These are phyloP conservation scores for Eucalyptus coolabah DNA, from an alignment of 345 rosid species.

Conservation along the genomic window DNA sequence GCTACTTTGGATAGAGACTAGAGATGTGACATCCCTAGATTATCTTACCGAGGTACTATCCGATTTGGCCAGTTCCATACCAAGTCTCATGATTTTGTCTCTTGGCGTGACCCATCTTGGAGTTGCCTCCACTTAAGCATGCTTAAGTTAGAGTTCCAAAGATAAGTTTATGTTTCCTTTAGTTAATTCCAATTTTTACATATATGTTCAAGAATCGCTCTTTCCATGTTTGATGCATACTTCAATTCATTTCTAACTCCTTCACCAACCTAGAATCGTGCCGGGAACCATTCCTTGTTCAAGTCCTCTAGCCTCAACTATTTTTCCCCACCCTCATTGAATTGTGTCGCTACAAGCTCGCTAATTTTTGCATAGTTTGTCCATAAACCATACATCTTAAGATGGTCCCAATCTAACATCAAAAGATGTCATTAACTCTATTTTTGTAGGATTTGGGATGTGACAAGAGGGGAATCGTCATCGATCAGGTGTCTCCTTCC, in stretches of 20 bases:
- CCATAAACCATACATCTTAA: not conserved
- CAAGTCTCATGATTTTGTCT: not conserved
- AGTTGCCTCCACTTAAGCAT: not conserved
- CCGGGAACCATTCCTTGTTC: not conserved
- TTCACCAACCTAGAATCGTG: not conserved
- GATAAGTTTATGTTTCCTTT: too few species aligned
- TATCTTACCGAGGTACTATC: too few species aligned
- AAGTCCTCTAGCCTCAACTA: not conserved
- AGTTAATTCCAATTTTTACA: too few species aligned
- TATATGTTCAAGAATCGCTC: too few species aligned
- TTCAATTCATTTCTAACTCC: not conserved
- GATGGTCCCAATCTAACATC: not conserved
- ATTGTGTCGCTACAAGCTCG: not conserved
- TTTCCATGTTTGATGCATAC: not conserved
- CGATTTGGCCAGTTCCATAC: too few species aligned
- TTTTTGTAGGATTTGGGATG: not conserved
- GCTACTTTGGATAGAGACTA: not conserved
- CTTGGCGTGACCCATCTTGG: fast-evolving
- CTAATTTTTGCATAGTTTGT: too few species aligned
- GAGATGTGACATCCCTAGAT: not conserved
- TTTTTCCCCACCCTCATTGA: not conserved
- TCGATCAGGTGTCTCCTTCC: not conserved
- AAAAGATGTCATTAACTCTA: not conserved
- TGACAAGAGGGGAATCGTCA: not conserved
- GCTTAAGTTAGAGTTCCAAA: not conserved